Evolutionary conservation across 2,329 filamentous ascomycete species (phyloP).

Genomic region (Colletotrichum paranaense): DNA sequence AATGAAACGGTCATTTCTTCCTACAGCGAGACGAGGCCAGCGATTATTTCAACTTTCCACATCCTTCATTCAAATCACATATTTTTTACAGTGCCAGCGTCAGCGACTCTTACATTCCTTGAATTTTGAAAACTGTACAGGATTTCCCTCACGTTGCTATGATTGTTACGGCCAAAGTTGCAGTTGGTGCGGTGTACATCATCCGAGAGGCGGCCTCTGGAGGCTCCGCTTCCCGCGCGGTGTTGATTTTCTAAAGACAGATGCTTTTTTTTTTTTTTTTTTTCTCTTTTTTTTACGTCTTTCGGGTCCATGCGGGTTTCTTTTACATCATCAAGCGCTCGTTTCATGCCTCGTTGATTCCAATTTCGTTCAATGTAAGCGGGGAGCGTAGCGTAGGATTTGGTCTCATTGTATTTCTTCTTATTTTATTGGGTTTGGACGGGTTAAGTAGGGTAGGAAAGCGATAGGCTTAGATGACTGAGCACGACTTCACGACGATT

Average conservation of each 20-base stretch:
- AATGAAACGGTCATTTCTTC: neutral
- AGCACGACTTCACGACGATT: neutral
- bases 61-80: neutral
- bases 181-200: neutral
- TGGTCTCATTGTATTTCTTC: neutral
- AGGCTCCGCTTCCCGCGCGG: neutral
- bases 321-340: neutral
- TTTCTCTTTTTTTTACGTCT: neutral
- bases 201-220: constrained; percentile 10
- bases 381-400: neutral
- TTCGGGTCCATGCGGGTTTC: neutral
- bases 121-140: neutral
- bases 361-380: neutral
- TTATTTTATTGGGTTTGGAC: neutral
- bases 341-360: neutral
- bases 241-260: neutral
- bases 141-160: neutral
- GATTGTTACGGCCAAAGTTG: neutral
- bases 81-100: neutral
- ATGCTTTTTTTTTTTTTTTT: neutral
- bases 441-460: neutral
- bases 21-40: neutral
- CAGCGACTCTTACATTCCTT: neutral
- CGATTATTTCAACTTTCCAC: neutral
- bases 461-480: neutral